phyloP scores from a whole-genome alignment of 2,329 filamentous ascomycete species.

The Calonectria naviculata region DNA sequence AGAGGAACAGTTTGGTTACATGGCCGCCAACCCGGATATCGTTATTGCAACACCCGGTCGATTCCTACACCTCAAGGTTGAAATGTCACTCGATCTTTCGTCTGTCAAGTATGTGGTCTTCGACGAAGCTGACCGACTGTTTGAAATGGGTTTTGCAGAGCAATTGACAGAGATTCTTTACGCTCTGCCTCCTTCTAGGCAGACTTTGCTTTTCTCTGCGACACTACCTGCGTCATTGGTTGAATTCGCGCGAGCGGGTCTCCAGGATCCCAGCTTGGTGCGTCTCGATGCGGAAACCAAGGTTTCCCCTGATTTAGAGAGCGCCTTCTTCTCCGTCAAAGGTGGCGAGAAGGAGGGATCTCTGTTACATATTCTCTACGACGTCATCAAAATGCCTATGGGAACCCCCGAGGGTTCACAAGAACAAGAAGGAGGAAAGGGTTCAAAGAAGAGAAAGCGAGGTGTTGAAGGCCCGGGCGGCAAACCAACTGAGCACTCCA shows the following conservation, averaged over 20 bases:
- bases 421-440: slow-evolving; percentile 53
- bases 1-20: slow-evolving; percentile 93
- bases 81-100: slow-evolving; percentile 92
- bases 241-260: slow-evolving; percentile 92
- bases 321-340: slow-evolving; percentile 94
- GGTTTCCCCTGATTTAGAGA: slow-evolving; percentile 94
- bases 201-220: slow-evolving; percentile 94
- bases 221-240: slow-evolving; percentile 94
- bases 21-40: slow-evolving; percentile 96
- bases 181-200: slow-evolving; percentile 83
- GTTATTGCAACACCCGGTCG: slow-evolving; percentile 97
- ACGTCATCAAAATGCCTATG: slow-evolving; percentile 91
- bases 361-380: slow-evolving; percentile 86
- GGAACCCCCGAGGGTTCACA: slow-evolving; percentile 67
- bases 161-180: slow-evolving; percentile 95
- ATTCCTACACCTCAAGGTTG: slow-evolving; percentile 95
- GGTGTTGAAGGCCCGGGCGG: slow-evolving; percentile 61
- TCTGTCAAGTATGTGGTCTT: slow-evolving; percentile 96
- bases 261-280: slow-evolving; percentile 92
- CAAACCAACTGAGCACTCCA: slow-evolving; percentile 88
- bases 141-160: slow-evolving; percentile 98
- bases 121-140: slow-evolving; percentile 95
- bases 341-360: slow-evolving; percentile 94
- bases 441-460: slow-evolving; percentile 80
- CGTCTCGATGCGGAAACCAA: slow-evolving; percentile 95